Conservation (phyloP, 2,329 filamentous ascomycete genomes). For the Aureobasidium lini region DNA sequence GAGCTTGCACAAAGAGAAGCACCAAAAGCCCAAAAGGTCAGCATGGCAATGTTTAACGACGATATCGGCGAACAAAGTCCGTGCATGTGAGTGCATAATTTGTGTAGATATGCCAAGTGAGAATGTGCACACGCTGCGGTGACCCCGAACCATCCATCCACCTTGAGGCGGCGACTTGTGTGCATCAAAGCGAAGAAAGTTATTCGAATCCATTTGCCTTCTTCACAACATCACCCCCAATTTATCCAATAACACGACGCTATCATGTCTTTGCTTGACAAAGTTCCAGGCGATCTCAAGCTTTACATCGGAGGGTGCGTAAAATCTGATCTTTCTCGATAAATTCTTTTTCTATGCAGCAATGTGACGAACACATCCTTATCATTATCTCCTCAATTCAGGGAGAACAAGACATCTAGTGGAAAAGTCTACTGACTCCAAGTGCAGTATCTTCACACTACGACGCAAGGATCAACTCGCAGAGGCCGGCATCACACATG, state of each 20-base stretch:
- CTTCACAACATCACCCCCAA: background rate
- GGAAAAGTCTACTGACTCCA: background rate
- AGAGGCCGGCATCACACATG: constrained; percentile 74
- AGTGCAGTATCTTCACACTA: constrained; percentile 66
- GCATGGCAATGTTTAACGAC: background rate
- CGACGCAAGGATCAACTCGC: constrained; percentile 62
- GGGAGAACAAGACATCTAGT: background rate
- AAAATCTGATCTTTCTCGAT: constrained; percentile 16
- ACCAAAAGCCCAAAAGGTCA: background rate
- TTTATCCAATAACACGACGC: background rate
- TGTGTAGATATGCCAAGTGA: background rate
- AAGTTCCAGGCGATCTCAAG: constrained; percentile 60
- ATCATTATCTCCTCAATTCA: background rate
- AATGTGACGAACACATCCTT: background rate
- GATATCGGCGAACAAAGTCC: background rate
- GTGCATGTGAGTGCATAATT: background rate
- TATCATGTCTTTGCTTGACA: constrained; percentile 54
- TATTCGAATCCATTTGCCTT: background rate
- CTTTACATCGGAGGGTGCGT: constrained; percentile 74
- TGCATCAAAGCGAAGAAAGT: background rate
- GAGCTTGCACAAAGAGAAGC: background rate
- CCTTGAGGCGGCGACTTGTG: background rate
- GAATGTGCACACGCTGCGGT: background rate
- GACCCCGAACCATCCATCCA: background rate
- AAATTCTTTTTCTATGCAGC: background rate